Base-by-base conservation (phyloP, 1,139 yeast genomes). In the Magnusiomyces suaveolens region DNA sequence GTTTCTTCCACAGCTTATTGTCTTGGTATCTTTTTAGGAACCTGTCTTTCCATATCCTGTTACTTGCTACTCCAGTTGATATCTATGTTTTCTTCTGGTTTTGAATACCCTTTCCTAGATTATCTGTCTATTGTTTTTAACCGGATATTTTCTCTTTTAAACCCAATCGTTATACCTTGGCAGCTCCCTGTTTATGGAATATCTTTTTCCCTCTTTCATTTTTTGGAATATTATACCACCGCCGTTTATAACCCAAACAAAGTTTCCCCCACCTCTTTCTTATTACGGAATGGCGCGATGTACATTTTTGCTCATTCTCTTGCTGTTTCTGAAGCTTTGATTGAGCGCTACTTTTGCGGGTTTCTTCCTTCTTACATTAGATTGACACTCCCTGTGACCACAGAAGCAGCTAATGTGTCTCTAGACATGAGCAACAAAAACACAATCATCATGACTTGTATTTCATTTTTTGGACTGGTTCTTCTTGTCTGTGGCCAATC, bases 161-260 rank as follows among this genome's bases (percentile, higher is more conserved):
- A 6, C 6, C 50, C 50, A n/a, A 6, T 29, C 10, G 12, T 14
- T 18, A 33, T 47, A 12, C 50, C 50, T 6, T 56, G 58, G 58
- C 64, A 63, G 6, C 70, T 78, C 56, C 72, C 79, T 6, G 32
- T 79, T 1, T 89, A 84, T 66, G 60, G 84, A 23, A 66, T 76
- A 23, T 69, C 77, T 2, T 67, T 87, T 23, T 69, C 83, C 1
- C 24, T 76, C 0, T 92, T 92, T 71, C 97, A 92, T 67, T 77
- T 86, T 62, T 67, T 88, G 38, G 98, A 92, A 69, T 92, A 84
- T 67, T 78, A 78, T 63, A 77, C 81, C 52, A 92, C 98, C 0
- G 88, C 95, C 0, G 69, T 74, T 50, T 88, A 75, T 71, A 90
- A 90, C 65, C 76, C 82, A 18, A 67, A 74, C 2, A 81, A 83